Base-by-base conservation (phyloP, 2,329 filamentous ascomycete species). In the Gaeumannomyces sp. region DNA sequence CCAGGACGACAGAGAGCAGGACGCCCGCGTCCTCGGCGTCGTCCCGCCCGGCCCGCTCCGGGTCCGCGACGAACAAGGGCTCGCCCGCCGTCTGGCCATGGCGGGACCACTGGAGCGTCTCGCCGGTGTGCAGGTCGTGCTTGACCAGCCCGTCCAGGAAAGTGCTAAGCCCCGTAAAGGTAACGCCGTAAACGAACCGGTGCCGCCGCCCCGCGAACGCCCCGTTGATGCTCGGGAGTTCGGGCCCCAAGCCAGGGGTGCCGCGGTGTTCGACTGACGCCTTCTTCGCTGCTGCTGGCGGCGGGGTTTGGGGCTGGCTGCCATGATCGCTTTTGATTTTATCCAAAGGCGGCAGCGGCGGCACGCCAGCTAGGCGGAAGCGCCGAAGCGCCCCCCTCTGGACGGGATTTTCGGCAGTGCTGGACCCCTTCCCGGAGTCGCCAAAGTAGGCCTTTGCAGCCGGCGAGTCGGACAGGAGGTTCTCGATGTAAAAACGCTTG, bases 61-160 rank as follows among this genome's bases (percentile, higher is more conserved):
- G 83, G 38, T 81, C 75, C 1, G 82, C 76, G 1, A 92, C 79
- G 67, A 91, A 92, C 38, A 92, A 85, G 0, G 88, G 80, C 73
- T 92, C 89, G 1, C 89, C 85, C 0, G 89, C 89, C 0, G 86
- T 88, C 69, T 91, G 87, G 0, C 83, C 86, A 1, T 76, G 72
- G 0, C 79, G 78, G 0, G 79, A 45, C 62, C 62, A 64, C 25
- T 33, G 33, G 25, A 64, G 16, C 14, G 35, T n/a, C 57, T 56
- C 59, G 4, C 61, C n/a, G 10, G 75, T 79, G 38, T 73, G 64
- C 8, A 76, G 75, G 66, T 82, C 79, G 61, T 77, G 78, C 67
- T 81, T 82, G 65, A 75, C 73, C 29, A 82, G 70, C 1, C 77
- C 77, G 61, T 81, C 80, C 61, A 78, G 70, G 68, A 81, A 77